Conservation (phyloP, 78 protist genomes). For the Corallochytrium limacisporum region DNA sequence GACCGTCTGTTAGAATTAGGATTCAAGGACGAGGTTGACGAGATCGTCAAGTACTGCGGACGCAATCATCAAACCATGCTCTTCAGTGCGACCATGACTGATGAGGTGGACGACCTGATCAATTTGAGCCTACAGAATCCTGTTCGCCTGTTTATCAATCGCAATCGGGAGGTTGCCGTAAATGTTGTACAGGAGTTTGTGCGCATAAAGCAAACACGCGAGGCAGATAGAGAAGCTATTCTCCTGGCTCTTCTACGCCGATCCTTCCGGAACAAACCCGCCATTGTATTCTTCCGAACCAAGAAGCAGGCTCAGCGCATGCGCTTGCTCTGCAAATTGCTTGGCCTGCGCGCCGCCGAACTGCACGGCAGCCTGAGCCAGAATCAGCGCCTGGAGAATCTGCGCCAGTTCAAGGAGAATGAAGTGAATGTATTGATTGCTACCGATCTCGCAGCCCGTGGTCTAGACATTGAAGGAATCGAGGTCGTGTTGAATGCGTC, state of each 20-base stretch:
- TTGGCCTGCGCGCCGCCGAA: conserved; percentile 37
- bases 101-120: conserved; percentile 32
- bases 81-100: conserved; percentile 73
- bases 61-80: conserved; percentile 64
- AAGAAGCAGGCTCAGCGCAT: conserved; percentile 5
- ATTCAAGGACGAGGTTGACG: conserved; percentile 26
- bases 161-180: not conserved
- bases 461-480: conserved; percentile 73
- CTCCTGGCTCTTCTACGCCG: conserved; percentile 8
- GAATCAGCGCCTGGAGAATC: conserved; percentile 16
- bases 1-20: conserved; percentile 57
- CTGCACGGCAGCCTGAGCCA: conserved; percentile 41
- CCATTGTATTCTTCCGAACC: conserved; percentile 22
- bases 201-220: conserved; percentile 2
- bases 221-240: conserved; percentile 14
- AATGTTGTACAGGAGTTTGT: not conserved
- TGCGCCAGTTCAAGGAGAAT: conserved; percentile 21
- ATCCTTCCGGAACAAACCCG: not conserved
- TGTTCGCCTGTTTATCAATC: conserved; percentile 11
- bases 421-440: conserved; percentile 24
- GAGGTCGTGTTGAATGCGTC: conserved; percentile 60
- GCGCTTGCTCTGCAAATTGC: not conserved
- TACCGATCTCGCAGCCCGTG: conserved; percentile 76
- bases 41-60: conserved; percentile 9
- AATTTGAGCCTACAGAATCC: conserved; percentile 9